Evolutionary conservation across 163 green algal genomes (phyloP), one percentile per base, ranked within the genome.

Genomic region (Trebouxia gelatinosa): DNA sequence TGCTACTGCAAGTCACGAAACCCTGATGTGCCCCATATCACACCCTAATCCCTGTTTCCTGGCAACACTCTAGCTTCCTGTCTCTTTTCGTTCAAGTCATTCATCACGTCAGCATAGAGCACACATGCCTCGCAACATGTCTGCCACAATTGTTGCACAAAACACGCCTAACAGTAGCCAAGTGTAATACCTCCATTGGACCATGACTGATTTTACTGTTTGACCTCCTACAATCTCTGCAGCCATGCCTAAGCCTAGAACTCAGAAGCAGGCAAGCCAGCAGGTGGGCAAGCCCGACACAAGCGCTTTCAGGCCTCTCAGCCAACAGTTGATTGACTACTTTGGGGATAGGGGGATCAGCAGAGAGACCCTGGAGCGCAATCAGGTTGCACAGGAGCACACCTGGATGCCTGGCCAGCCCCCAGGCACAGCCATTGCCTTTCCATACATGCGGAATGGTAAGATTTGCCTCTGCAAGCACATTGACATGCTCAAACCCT

Each of bases 281-380:
- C 37, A 61, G 21, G 29, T 61, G 5, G 34, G 68, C 28, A 51
- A 61, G 50, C 71, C 50, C 23, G 29, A 66, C 16, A 66, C 32
- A 17, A 50, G 50, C 50, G 68, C 32, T 11, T 70, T 78, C 5
- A n/a, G 4, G 28, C 75, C 61, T 0, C 54, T 82, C 3, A 34
- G 7, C 16, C 71, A 76, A 26, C 71, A 50, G 34, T 61, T 72
- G 21, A 21, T 54, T 39, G 70, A 80, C 0, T 92, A 86, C 23
- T 91, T 92, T 64, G 54, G n/a, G 7, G 23, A 13, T 31, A 64
- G 88, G 19, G 80, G 87, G 50, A 92, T 92, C 70, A 80, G 34
- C 28, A 43, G 26, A n/a, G 65, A 68, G 46, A 85, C 75, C 0
- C 61, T 82, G 46, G 28, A 85, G 62, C 78, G 83, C 67, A 88